Base-by-base conservation (phyloP, 495 filamentous ascomycete species). In the Aspergillus sclerotioniger region DNA sequence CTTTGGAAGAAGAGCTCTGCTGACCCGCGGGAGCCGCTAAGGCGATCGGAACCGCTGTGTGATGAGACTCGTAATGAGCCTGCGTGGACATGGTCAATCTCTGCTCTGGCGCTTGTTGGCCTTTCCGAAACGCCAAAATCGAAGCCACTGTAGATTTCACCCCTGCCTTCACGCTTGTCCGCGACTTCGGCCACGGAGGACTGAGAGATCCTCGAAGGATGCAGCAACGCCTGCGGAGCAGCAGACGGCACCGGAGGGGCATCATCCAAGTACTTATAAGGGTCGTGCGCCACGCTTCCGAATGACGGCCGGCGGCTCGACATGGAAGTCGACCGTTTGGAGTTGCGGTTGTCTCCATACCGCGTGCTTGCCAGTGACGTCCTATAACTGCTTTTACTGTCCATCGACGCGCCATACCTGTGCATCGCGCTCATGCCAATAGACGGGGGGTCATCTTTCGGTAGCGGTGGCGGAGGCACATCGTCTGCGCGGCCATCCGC, bases 351-450 rank as follows among this genome's bases (percentile, higher is more conserved):
- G 51, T 62, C 66, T 45, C 71, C 70, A 56, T 72, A 67, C 8
- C 75, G 70, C n/a, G 68, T 80, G 61, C 77, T 81, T 16, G 73
- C 65, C 8, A 76, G 41, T 3, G 76, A 79, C 0, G 74, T 75
- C 33, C 75, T 65, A 56, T 79, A 79, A 54, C 74, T 79, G 53
- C 76, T 79, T 45, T 71, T 73, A 56, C 74, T 78, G 16, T 73
- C 72, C 8, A 68, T 62, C 0, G 76, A 79, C 28, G 70, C 63
- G 6, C 56, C 64, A 13, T 74, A 65, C 32, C 60, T 63, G 51
- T 77, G 74, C 7, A 53, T 19, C 17, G 53, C 43, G 19, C 28
- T 16, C 8, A 25, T 25, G 25, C 2, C 25, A 5, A 25, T 5
- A 2, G 25, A 25, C 2, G 56, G 53, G 19, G 44, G 25, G 31